Evolutionary conservation across 768 basidiomycete species (phyloP).

Genomic region (Mycena metata): DNA sequence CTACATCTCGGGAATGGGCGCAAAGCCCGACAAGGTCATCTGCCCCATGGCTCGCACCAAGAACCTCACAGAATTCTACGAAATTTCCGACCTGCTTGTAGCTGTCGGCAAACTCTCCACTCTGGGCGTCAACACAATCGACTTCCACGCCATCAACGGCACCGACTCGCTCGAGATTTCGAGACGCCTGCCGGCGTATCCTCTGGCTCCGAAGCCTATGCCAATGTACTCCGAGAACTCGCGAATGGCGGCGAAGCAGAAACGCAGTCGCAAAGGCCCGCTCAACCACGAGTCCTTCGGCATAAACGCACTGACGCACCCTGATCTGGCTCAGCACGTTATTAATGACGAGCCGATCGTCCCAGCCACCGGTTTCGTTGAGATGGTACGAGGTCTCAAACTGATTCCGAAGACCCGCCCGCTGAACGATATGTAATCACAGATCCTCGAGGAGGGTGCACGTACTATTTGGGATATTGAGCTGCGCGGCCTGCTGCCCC

Average conservation of each 20-base stretch:
- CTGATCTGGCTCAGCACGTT: constrained; percentile 56
- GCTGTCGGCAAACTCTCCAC: constrained; percentile 46
- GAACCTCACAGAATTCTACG: constrained; percentile 36
- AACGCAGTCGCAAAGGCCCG: constrained; percentile 48
- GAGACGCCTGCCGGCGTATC: constrained; percentile 43
- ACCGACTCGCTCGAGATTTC: constrained; percentile 32
- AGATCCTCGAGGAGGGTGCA: constrained; percentile 37
- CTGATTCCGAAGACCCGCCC: constrained; percentile 17
- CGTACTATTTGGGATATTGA: constrained; percentile 40
- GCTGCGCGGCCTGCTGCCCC: constrained; percentile 42
- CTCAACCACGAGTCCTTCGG: constrained; percentile 52
- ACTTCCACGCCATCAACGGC: constrained; percentile 49
- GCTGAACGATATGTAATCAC: constrained; percentile 37
- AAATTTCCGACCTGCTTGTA: constrained; percentile 43
- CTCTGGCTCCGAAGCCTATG: constrained; percentile 47
- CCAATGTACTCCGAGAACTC: constrained; percentile 37
- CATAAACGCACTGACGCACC: constrained; percentile 51
- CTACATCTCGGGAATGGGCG: constrained; percentile 46
- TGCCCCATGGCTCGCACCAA: constrained; percentile 48
- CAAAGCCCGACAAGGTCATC: constrained; percentile 37
- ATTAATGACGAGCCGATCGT: constrained; percentile 57
- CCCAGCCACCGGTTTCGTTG: constrained; percentile 56
- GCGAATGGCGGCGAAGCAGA: constrained; percentile 37
- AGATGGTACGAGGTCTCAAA: constrained; percentile 43
- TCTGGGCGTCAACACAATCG: constrained; percentile 47